Evolutionary conservation across 805 yeast species (phyloP).

Genomic region (Candida bentonensis): DNA sequence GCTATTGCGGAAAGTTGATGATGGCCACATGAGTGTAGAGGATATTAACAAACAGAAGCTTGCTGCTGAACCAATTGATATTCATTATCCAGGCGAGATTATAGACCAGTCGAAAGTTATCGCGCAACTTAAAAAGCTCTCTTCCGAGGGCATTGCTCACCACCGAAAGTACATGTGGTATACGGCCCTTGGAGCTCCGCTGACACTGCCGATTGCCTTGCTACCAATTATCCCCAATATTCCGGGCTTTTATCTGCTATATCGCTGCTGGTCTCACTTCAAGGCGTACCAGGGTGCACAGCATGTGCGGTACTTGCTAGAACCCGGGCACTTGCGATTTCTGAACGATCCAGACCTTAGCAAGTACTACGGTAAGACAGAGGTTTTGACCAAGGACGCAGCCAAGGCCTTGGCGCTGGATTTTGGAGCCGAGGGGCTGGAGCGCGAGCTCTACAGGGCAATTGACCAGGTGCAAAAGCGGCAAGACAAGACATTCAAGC

Average conservation of each 20-base stretch:
- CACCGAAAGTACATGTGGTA: slow-evolving; percentile 44
- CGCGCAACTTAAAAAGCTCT: slow-evolving; percentile 27
- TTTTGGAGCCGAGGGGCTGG: slow-evolving; percentile 6
- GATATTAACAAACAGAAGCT: slow-evolving; percentile 5
- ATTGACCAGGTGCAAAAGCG: slow-evolving; percentile 6
- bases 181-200: slow-evolving; percentile 51
- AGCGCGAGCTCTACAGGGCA: slow-evolving; percentile 11
- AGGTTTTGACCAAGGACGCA: slow-evolving; percentile 2
- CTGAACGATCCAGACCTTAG: slow-evolving; percentile 10
- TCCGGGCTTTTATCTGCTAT: slow-evolving; percentile 78
- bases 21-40: slow-evolving; percentile 8
- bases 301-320: slow-evolving; percentile 47
- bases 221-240: slow-evolving; percentile 83
- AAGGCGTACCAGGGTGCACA: slow-evolving; percentile 64
- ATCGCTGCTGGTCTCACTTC: slow-evolving; percentile 71
- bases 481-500: neutral
- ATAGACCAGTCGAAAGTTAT: slow-evolving; percentile 8
- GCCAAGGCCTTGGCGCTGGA: slow-evolving; percentile 5
- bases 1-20: slow-evolving; percentile 34
- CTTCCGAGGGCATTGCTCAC: slow-evolving; percentile 29
- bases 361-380: neutral
- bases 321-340: slow-evolving; percentile 15
- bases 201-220: slow-evolving; percentile 66
- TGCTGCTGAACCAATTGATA: neutral
- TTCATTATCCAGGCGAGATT: slow-evolving; percentile 5